Evolutionary conservation across 192 early-diverging fungal genomes (phyloP).

Genomic region (Funneliformis geosporum): DNA sequence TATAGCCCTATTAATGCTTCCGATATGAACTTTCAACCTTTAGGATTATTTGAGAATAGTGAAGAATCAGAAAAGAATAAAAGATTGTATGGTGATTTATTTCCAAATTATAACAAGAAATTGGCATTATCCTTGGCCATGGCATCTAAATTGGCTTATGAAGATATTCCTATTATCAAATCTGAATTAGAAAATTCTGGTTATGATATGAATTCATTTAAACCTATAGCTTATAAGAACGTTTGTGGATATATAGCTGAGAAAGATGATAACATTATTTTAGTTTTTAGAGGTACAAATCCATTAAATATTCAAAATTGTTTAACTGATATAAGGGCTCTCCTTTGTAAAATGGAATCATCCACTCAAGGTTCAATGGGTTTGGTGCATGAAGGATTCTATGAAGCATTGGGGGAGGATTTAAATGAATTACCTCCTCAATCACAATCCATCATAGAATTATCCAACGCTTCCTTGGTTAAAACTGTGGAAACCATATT

Average conservation of each 20-base stretch:
- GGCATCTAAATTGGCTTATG: constrained; percentile 53
- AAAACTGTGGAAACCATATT: constrained; percentile 46
- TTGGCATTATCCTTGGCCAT: constrained; percentile 53
- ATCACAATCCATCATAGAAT: constrained; percentile 45
- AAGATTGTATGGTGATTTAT: constrained; percentile 16
- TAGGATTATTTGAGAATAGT: constrained; percentile 41
- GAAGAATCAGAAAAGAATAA: constrained; percentile 38
- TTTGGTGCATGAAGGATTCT: constrained; percentile 56
- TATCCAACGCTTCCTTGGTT: constrained; percentile 50
- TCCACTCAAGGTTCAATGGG: constrained; percentile 40
- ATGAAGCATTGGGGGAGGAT: constrained; percentile 49
- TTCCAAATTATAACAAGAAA: constrained; percentile 48
- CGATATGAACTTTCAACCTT: constrained; percentile 44
- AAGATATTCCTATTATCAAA: constrained; percentile 52
- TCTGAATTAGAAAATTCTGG: constrained; percentile 52
- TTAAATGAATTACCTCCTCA: constrained; percentile 34
- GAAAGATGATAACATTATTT: constrained; percentile 54
- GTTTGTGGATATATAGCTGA: constrained; percentile 54
- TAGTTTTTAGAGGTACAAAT: constrained; percentile 60
- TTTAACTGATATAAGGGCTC: constrained; percentile 52
- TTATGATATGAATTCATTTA: constrained; percentile 54
- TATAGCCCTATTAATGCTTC: constrained; percentile 43
- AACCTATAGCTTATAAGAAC: constrained; percentile 57
- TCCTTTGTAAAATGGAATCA: constrained; percentile 37
- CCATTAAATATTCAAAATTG: constrained; percentile 59